Evolutionary conservation across 768 basidiomycete genomes (phyloP).

Genomic region (Podaxis sp.): DNA sequence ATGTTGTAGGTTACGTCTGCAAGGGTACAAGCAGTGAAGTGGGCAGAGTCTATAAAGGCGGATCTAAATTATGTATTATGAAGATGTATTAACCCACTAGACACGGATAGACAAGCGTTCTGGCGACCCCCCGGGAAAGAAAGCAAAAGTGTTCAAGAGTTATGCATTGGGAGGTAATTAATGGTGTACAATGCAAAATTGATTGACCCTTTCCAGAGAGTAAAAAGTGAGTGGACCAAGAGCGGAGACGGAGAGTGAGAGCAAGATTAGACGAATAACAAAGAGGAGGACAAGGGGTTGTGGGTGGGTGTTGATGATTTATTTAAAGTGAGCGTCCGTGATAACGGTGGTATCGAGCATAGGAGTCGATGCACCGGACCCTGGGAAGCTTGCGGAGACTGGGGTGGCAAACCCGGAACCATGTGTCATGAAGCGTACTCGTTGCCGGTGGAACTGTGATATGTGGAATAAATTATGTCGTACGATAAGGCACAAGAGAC

Average conservation of each 20-base stretch:
- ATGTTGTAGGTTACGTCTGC: slow-evolving; percentile 49
- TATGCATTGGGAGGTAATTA: slow-evolving; percentile 11
- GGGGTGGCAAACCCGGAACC: slow-evolving; percentile 67
- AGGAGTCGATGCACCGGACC: slow-evolving; percentile 49
- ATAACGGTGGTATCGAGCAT: slow-evolving; percentile 22
- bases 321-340: slow-evolving; percentile 17
- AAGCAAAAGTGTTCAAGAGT: neutral
- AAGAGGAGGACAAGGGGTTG: neutral
- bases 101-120: no score
- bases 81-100: neutral
- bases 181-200: slow-evolving; percentile 8
- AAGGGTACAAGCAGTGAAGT: slow-evolving; percentile 44
- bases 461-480: neutral
- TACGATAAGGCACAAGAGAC: neutral
- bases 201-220: neutral
- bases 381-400: slow-evolving; percentile 53
- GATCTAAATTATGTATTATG: slow-evolving; percentile 4
- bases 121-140: neutral
- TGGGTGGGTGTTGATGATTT: neutral
- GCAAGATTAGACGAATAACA: neutral
- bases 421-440: slow-evolving; percentile 73
- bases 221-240: neutral
- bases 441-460: slow-evolving; percentile 73
- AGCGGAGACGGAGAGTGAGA: neutral
- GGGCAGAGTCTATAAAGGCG: slow-evolving; percentile 3